Evolutionary conservation across 1,284 basidiomycete species (phyloP).

Genomic region (Xanthoconium separans): DNA sequence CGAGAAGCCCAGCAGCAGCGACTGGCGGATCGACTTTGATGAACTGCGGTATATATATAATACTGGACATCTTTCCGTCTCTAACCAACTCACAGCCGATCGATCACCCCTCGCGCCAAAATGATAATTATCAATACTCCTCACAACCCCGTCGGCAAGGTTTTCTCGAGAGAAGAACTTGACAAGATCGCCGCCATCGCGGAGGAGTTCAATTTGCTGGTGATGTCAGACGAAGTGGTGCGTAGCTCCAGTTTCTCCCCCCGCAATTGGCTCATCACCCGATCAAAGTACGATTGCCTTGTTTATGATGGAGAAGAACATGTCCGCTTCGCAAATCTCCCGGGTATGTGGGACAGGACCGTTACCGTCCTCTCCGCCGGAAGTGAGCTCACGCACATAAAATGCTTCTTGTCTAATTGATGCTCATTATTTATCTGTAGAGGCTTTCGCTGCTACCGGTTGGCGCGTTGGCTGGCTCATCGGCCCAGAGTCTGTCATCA

Average conservation of each 20-base stretch:
- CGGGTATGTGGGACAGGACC: slow-evolving; percentile 98
- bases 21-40: slow-evolving; percentile 86
- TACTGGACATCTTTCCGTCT: not conserved
- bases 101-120: slow-evolving; percentile 86
- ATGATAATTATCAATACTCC: slow-evolving; percentile 95
- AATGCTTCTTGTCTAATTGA: not conserved
- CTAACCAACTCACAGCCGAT: slow-evolving; percentile 45
- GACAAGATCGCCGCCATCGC: slow-evolving; percentile 83
- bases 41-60: slow-evolving; percentile 66
- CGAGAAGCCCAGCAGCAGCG: slow-evolving; percentile 62
- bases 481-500: slow-evolving; percentile 81
- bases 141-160: slow-evolving; percentile 95
- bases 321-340: slow-evolving; percentile 86
- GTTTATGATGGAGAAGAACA: slow-evolving; percentile 89
- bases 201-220: slow-evolving; percentile 89
- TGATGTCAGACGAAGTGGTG: slow-evolving; percentile 96
- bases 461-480: slow-evolving; percentile 98
- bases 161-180: slow-evolving; percentile 85
- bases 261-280: slow-evolving; percentile 1
- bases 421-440: slow-evolving; percentile 37
- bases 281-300: slow-evolving; percentile 84
- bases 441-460: slow-evolving; percentile 97
- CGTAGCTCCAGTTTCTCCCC: slow-evolving; percentile 36
- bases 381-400: slow-evolving; percentile 45
- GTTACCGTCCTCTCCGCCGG: slow-evolving; percentile 82